These are phyloP conservation scores for Saccharomycopsis malanga DNA, from an alignment of 805 yeast species.

Conservation along the genomic window DNA sequence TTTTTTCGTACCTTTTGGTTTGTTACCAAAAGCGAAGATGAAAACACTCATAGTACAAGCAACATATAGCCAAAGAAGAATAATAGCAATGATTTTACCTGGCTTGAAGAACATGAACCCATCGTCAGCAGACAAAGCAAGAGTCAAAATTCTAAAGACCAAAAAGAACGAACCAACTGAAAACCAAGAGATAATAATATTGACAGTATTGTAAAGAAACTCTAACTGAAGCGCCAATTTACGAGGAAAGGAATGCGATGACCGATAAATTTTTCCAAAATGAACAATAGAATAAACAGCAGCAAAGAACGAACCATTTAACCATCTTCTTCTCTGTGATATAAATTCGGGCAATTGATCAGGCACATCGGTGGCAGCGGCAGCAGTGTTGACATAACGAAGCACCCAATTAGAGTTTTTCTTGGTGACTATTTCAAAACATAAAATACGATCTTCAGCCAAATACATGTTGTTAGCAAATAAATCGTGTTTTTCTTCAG, in stretches of 20 bases:
- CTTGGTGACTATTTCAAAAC: conserved; percentile 59
- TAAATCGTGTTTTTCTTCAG: conserved; percentile 54
- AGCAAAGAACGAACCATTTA: conserved; percentile 65
- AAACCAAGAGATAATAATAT: conserved; percentile 55
- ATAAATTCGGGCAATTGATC: conserved; percentile 55
- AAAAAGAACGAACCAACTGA: conserved; percentile 55
- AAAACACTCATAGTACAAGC: conserved; percentile 53
- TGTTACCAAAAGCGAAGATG: conserved; percentile 56
- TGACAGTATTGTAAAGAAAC: conserved; percentile 47
- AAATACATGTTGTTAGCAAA: conserved; percentile 64
- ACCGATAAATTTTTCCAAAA: conserved; percentile 47
- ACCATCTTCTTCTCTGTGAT: conserved; percentile 61
- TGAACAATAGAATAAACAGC: conserved; percentile 50
- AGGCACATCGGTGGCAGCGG: conserved; percentile 66
- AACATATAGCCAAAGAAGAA: conserved; percentile 49
- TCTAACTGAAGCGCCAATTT: conserved; percentile 47
- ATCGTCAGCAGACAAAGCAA: conserved; percentile 42
- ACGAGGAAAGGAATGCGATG: conserved; percentile 45
- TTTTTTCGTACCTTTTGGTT: conserved; percentile 54
- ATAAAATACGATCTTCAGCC: conserved; percentile 63
- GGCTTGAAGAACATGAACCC: conserved; percentile 35
- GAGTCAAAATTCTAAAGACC: conserved; percentile 56
- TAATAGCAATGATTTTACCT: conserved; percentile 42
- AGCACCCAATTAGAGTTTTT: conserved; percentile 52
- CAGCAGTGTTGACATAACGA: conserved; percentile 53